These are phyloP conservation scores for Arthrinium phaeospermum DNA, from an alignment of 2,329 filamentous ascomycete species.

Conservation along the genomic window DNA sequence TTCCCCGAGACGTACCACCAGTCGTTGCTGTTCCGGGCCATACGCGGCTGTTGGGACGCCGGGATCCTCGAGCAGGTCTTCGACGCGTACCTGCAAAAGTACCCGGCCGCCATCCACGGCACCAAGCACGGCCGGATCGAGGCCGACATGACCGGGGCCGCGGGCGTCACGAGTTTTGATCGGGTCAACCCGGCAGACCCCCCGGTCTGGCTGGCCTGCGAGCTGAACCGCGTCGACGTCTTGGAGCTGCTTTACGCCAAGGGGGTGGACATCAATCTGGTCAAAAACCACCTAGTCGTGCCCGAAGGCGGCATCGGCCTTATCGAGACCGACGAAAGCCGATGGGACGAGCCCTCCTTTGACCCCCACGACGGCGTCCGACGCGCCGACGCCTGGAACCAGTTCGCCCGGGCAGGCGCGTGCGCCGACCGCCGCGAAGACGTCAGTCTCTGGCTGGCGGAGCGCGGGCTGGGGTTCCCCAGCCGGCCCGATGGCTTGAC, in stretches of 20 bases:
- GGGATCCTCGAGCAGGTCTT: not conserved
- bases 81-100: not conserved
- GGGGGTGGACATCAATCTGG: not conserved
- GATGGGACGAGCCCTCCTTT: not conserved
- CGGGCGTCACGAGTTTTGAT: too few relatives aligned
- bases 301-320: too few relatives aligned
- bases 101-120: not conserved
- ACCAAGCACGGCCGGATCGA: not conserved
- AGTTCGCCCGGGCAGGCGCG: not conserved
- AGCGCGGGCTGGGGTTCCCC: not conserved
- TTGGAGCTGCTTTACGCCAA: not conserved
- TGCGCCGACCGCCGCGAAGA: not conserved
- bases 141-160: not conserved
- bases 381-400: not conserved
- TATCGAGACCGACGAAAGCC: not conserved
- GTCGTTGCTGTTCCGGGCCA: not conserved
- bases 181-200: not conserved
- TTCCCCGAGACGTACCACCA: not conserved
- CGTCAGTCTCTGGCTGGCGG: not conserved
- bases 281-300: not conserved
- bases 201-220: not conserved
- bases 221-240: not conserved
- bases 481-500: too few relatives aligned
- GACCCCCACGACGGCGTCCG: not conserved
- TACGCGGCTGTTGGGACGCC: not conserved